Base-by-base conservation (phyloP, 371 early-diverging fungal genomes). In the Nematocida minor region DNA sequence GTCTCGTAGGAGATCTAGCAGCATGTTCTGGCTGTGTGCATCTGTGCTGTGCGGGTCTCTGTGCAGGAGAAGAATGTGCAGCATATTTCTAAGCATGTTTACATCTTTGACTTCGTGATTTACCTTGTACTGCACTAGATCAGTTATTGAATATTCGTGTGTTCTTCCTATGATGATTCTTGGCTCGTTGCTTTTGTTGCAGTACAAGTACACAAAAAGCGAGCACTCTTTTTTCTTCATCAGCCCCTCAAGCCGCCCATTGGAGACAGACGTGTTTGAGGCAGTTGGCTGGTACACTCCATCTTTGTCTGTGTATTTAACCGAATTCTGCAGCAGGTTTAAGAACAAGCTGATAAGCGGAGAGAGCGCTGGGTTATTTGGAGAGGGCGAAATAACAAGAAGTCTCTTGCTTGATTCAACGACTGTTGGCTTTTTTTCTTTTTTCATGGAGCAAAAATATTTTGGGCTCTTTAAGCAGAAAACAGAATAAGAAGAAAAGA, bases 231-330 rank as follows among this genome's bases (percentile, higher is more conserved):
- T 6, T 34, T 54, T 62, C 31, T 74, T 74, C 47, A 74, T 29
- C 22, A 44, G 54, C 29, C 25, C 77, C 60, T 74, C 77, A n/a
- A 74, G 66, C 32, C 34, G 47, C 20, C 77, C 77, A 34, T 74
- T 74, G n/a, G 66, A 36, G 2, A 62, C 49, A 41, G 53, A 42
- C 3, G 49, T 47, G 38, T 74, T 74, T 18, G 38, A 79, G 6
- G 47, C 27, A 7, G 64, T 60, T 34, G 77, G 77, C 53, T 62
- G 31, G 49, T 60, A 64, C 27, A 18, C 22, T 40, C 63, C 51
- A 7, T 63, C 62, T 54, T 63, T 53, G 22, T 74, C 77, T 48
- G 51, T 66, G 53, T 74, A 74, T 27, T 48, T 60, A 20, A 64
- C 40, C 9, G 77, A 18, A 34, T 63, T 25, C 29, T 64, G 62